Evolutionary conservation across 805 yeast species (phyloP), one percentile per base, ranked within the genome.

Genomic region (Myxozyma mucilagina): DNA sequence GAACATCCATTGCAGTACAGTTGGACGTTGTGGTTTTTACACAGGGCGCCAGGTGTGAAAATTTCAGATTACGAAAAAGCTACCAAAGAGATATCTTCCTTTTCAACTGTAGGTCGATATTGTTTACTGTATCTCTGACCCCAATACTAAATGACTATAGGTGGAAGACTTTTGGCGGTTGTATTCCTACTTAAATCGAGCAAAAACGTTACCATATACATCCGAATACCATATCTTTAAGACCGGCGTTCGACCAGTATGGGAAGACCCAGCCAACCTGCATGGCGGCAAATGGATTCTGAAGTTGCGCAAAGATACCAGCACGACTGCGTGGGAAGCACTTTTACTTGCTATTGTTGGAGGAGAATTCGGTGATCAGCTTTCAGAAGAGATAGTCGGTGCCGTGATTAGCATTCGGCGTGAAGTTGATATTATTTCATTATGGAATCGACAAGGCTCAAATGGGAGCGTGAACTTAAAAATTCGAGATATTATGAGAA

Each of bases 141-240:
- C 34, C 29, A 41, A 41, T 20, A 44, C 11, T 10, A 10, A 10
- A n/a, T 11, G 31, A 38, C 2, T 20, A 31, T 31, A 61, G 65
- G 97, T 94, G 53, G 98, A 93, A 80, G 97, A 92, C 75, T 93
- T 94, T 79, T 93, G 99, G 99, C 97, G 97, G 20, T 87, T 93
- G 68, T 89, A 85, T 80, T 91, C 93, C 76, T 87, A 96, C 47
- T 86, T 93, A 69, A 97, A 97, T 68, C 85, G 85, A 68, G 96
- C 96, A 56, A 83, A 84, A 67, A 96, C 90, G 72, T 82, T 93
- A 73, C 97, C 97, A 70, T 73, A 87, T 71, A 89, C 86, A 76
- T 88, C 96, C n/a, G 98, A 94, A 77, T 93, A 92, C 78, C 97
- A 94, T 75, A 83, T 94, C 71, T 93, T 93, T 81, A 88, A 92